These are phyloP conservation scores for Claviceps fusiformis DNA, from an alignment of 2,329 filamentous ascomycete species.

Conservation along the genomic window DNA sequence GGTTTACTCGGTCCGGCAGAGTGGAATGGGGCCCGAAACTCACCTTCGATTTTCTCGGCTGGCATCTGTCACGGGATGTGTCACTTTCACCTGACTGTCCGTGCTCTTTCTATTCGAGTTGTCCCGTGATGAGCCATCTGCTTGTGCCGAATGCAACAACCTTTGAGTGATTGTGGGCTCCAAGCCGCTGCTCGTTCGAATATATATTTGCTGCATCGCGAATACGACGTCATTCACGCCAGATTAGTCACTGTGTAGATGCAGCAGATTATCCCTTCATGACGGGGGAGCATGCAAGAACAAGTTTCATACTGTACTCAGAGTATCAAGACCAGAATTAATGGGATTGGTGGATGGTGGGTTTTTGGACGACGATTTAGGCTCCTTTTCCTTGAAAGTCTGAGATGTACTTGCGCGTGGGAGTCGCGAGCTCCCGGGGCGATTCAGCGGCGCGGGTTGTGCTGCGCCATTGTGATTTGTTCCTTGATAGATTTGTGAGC, in stretches of 20 bases:
- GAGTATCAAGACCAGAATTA: conserved; percentile 21
- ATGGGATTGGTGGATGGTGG: conserved; percentile 12
- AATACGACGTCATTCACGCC: neutral
- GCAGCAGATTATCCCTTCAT: neutral
- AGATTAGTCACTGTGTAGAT: neutral
- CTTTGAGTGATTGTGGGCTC: conserved; percentile 39
- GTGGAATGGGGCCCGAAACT: neutral
- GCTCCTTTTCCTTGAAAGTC: conserved; percentile 19
- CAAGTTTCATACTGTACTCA: conserved; percentile 21
- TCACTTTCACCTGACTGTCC: conserved; percentile 26
- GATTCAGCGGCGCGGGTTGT: conserved; percentile 7
- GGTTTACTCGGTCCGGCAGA: neutral
- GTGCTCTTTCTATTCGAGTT: conserved; percentile 24
- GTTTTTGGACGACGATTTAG: conserved; percentile 15
- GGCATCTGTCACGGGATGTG: conserved; percentile 27
- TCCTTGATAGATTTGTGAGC: conserved; percentile 2
- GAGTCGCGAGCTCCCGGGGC: conserved; percentile 12
- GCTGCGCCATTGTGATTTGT: conserved; percentile 3
- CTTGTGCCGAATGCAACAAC: conserved; percentile 35
- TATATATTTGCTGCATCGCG: conserved; percentile 23
- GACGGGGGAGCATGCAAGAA: neutral
- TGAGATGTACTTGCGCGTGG: conserved; percentile 50
- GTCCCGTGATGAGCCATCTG: conserved; percentile 37
- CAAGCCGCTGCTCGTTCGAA: conserved; percentile 22
- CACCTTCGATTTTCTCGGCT: conserved; percentile 51